Base-by-base conservation (phyloP, 805 yeast species). In the Metschnikowia kunwiensis region DNA sequence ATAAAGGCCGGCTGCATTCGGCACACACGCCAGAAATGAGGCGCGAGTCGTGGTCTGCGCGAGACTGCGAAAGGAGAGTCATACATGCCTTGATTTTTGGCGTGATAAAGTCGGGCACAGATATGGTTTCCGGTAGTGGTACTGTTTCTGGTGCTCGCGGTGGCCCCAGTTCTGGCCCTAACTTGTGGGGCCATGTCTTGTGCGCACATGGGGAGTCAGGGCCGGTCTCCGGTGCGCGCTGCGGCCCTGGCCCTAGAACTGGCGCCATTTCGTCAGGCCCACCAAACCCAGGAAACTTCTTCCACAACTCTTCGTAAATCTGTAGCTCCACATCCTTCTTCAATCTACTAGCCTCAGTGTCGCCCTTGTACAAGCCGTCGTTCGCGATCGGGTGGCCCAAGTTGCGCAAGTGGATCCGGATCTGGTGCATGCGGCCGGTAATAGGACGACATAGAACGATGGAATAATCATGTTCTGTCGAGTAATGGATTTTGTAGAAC, bases 391-490 rank as follows among this genome's bases (percentile, higher is more conserved):
- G 52, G 18, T 21, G 30, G 8, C 71, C 70, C 42, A 75, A 32
- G 43, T 74, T 69, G 15, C 78, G 52, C 9, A 77, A 53, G 51
- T 77, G 82, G 5, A 77, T 73, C 9, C 82, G 57, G 17, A 77
- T 75, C 51, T 77, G 82, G 53, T 77, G 82, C 53, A 74, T 74
- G 42, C 72, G 60, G 0, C 82, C 82, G 1, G 79, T 72, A 5
- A 69, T 40, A 0, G 81, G 80, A 27, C 50, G 52, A 44, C 81
- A 77, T 37, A 50, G 37, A 1, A 77, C 75, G 1, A 76, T 51
- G 44, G 77, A 72, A 38, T 74, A 57, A 39, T 65, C 38, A 9
- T 44, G 15, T 1, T 42, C 36, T 1, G 39, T 13, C 40, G 51
- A 53, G 45, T 68, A 72, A 13, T 33, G 41, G 1, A 73, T 8